A percentile compares a stretch with the other conserved stretches of the same genome.
These are phyloP conservation scores for Apophysomyces variabilis DNA, from an alignment of 371 early-diverging fungal genomes.

Conservation along the genomic window DNA sequence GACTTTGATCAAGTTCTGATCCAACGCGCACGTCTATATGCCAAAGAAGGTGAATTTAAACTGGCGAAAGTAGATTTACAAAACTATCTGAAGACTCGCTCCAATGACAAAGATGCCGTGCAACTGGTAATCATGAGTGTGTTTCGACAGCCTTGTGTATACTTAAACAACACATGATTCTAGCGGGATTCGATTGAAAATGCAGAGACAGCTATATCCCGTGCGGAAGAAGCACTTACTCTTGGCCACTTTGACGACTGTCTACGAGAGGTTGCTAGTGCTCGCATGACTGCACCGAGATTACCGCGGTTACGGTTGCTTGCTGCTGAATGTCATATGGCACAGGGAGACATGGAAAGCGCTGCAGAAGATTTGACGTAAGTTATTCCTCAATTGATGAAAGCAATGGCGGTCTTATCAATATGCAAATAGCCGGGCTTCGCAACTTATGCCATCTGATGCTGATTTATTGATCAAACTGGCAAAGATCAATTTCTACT, in stretches of 20 bases:
- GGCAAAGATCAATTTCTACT: constrained; percentile 77
- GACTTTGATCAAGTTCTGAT: constrained; percentile 82
- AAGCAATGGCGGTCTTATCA: neutral
- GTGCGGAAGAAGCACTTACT: constrained; percentile 49
- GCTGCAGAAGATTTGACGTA: constrained; percentile 83
- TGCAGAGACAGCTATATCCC: constrained; percentile 39
- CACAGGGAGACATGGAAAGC: constrained; percentile 77
- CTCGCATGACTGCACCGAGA: constrained; percentile 65
- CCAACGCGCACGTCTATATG: constrained; percentile 79
- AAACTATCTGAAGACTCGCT: constrained; percentile 37
- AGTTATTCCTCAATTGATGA: constrained; percentile 15
- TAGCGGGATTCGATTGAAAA: constrained; percentile 52
- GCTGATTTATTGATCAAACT: constrained; percentile 63
- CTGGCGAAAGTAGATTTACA: constrained; percentile 63
- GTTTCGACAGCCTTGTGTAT: neutral
- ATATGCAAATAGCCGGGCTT: constrained; percentile 58
- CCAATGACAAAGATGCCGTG: constrained; percentile 44
- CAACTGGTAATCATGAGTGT: constrained; percentile 29
- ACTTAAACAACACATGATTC: neutral
- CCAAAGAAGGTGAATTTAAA: constrained; percentile 71
- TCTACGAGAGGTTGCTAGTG: constrained; percentile 59
- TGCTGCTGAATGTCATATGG: constrained; percentile 79
- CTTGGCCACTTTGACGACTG: constrained; percentile 64
- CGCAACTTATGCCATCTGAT: constrained; percentile 71
- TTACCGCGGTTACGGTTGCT: constrained; percentile 57